Base-by-base conservation (phyloP, 2,329 filamentous ascomycete genomes). In the Phialocephala subalpina region DNA sequence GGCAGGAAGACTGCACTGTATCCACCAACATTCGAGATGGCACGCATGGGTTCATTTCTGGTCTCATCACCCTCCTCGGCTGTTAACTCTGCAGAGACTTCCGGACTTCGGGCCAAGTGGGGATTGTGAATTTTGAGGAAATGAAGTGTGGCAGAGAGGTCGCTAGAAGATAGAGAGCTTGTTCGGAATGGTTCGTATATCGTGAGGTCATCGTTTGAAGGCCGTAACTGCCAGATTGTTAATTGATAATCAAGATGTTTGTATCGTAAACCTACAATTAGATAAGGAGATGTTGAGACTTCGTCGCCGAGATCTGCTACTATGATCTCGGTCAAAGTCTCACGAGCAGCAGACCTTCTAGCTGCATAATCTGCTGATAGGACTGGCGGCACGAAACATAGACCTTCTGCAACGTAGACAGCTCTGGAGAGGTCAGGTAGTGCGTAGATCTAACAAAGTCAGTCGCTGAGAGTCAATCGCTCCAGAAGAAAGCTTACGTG, bases 221-320 rank as follows among this genome's bases (percentile, higher is more conserved):
- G 93, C 59, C 95, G 92, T 33, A 94, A 82, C 91, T 94, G 62
- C 16, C 27, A 65, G 6, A 57, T 7, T 40, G 59, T 72, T 60
- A 73, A 69, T 27, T 33, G 29, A 38, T 8, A 14, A n/a, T 27
- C 29, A 27, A 1, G 2, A 33, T 16, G 25, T 47, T 36, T 16
- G 5, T 3, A 14, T 52, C 35, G 9, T 33, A 3, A 22, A 78
- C 90, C 80, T 81, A 95, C 92, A 72, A 98, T 90, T 22, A 99
- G 82, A 77, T 97, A 93, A 7, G 95, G 93, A 2, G 86, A 87
- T 67, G 86, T 89, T 25, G 84, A 84, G 11, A 87, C 88, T 4
- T 83, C 80, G 74, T 97, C 93, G 29, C 96, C 96, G 14, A 99
- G 84, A 70, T 98, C 91, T 38, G 94, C 90, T 6, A 97, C 87